A percentile compares a stretch with the other conserved stretches of the same genome.
Conservation (phyloP, 1,284 basidiomycete species). For the Ganoderma lucidum region DNA sequence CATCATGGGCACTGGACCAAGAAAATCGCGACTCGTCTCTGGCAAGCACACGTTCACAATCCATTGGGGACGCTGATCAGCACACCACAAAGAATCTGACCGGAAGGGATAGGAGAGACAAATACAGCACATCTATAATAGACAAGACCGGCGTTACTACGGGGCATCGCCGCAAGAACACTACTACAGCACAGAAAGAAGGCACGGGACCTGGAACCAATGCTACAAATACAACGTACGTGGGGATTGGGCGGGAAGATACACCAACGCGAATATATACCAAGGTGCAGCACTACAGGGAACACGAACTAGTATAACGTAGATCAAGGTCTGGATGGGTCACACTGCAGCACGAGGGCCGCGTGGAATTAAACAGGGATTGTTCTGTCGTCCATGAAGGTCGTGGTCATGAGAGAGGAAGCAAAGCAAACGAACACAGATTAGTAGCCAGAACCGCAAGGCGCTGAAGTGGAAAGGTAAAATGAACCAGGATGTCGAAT, state of each 20-base stretch:
- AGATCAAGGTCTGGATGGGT: not conserved
- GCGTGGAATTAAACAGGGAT: conserved; percentile 20
- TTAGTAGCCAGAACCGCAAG: not conserved
- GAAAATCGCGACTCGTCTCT: not conserved
- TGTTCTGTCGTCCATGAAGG: conserved; percentile 6
- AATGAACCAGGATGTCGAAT: not conserved
- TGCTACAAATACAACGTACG: not conserved
- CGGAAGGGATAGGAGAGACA: not conserved
- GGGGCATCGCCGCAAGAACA: conserved; percentile 17
- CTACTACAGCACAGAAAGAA: not conserved
- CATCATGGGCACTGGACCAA: not conserved
- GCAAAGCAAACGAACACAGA: not conserved
- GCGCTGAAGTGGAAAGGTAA: not conserved
- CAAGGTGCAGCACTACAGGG: conserved; percentile 12
- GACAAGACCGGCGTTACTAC: conserved; percentile 11
- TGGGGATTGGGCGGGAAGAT: not conserved
- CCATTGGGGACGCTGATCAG: not conserved
- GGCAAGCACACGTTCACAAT: not conserved
- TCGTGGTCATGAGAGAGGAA: not conserved
- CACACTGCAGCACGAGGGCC: conserved; percentile 18
- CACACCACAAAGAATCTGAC: not conserved
- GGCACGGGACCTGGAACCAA: not conserved
- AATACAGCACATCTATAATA: conserved; percentile 17
- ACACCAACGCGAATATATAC: conserved; percentile 4
- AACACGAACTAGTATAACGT: conserved; percentile 21